Percentiles rank a stretch among this genome's conserved stretches.
These are phyloP conservation scores for Rosa chinensis DNA, from an alignment of 306 rosid genomes.

Conservation along the genomic window DNA sequence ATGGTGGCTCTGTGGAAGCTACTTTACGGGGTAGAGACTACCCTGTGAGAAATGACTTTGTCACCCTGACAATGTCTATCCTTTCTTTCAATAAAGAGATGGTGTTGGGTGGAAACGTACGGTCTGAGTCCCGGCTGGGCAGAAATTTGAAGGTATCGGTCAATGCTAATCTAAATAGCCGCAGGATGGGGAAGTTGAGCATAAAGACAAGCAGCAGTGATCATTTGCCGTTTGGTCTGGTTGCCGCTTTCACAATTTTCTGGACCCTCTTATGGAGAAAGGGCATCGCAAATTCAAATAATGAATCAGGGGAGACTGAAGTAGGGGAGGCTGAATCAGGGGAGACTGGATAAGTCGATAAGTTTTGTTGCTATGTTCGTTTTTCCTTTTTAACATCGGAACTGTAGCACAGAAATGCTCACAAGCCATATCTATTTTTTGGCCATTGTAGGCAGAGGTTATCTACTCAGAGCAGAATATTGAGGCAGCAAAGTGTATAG, in stretches of 20 bases:
- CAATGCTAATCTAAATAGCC: conserved; percentile 82
- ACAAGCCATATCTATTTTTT: conserved; percentile 3
- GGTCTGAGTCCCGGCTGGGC: conserved; percentile 68
- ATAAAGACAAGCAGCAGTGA: conserved; percentile 74
- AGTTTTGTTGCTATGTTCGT: conserved; percentile 16
- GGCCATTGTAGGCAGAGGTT: conserved; percentile 9
- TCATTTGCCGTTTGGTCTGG: conserved; percentile 72
- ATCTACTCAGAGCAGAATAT: conserved; percentile 25
- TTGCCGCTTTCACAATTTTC: conserved; percentile 65
- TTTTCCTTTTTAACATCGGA: conserved; percentile 16
- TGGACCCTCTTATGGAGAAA: conserved; percentile 49
- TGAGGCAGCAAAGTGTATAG: conserved; percentile 47
- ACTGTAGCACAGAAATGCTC: conserved; percentile 1
- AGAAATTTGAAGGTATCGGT: conserved; percentile 58
- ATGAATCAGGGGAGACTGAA: conserved; percentile 34
- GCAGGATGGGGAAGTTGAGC: conserved; percentile 80
- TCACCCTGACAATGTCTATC: conserved; percentile 61
- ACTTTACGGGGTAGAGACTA: conserved; percentile 74
- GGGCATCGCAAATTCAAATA: conserved; percentile 26
- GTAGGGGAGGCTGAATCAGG: conserved; percentile 31
- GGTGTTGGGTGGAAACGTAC: conserved; percentile 75
- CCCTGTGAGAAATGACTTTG: conserved; percentile 70
- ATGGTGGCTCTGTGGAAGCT: conserved; percentile 82
- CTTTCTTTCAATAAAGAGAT: conserved; percentile 77
- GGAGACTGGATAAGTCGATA: conserved; percentile 33